A percentile compares a stretch with the other conserved stretches of the same genome.
Conservation (phyloP, 2,329 filamentous ascomycete genomes). For the Alternaria panax region DNA sequence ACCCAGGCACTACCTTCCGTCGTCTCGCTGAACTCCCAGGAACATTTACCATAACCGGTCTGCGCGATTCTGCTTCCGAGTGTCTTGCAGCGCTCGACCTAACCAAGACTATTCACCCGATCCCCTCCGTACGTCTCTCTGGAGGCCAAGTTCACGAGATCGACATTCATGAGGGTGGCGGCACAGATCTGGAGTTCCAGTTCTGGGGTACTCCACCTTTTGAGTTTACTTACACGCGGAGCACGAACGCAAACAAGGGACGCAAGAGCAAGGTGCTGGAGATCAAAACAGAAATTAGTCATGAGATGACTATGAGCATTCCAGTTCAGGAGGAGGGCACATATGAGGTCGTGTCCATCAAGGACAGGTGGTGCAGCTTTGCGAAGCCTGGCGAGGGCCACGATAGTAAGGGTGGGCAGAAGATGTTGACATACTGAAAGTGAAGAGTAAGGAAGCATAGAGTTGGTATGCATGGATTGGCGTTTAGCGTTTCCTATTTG, state of each 20-base stretch:
- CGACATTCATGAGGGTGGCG: conserved; percentile 95
- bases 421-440: conserved; percentile 49
- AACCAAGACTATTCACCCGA: conserved; percentile 84
- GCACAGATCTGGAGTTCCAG: conserved; percentile 91
- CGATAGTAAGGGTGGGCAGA: conserved; percentile 46
- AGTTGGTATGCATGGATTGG: conserved; percentile 3
- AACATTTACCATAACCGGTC: conserved; percentile 82
- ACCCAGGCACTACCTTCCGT: conserved; percentile 82
- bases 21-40: conserved; percentile 92
- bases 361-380: conserved; percentile 91
- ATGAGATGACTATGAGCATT: conserved; percentile 81
- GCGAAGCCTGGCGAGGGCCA: conserved; percentile 68
- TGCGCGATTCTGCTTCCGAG: conserved; percentile 87
- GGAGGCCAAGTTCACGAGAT: conserved; percentile 81
- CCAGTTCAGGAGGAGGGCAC: conserved; percentile 92
- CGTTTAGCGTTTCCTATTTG: conserved; percentile 4
- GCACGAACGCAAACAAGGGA: conserved; percentile 75
- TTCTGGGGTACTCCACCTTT: conserved; percentile 97
- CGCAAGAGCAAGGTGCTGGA: conserved; percentile 77
- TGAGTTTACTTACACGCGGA: conserved; percentile 95
- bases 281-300: conserved; percentile 85
- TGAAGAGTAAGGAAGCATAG: neutral
- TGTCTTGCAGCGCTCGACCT: conserved; percentile 83
- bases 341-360: conserved; percentile 96
- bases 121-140: conserved; percentile 90